A percentile compares a stretch with the other conserved stretches of the same genome.
phyloP scores from a whole-genome alignment of 2,329 filamentous ascomycete genomes.

The Epichloe amarillans region DNA sequence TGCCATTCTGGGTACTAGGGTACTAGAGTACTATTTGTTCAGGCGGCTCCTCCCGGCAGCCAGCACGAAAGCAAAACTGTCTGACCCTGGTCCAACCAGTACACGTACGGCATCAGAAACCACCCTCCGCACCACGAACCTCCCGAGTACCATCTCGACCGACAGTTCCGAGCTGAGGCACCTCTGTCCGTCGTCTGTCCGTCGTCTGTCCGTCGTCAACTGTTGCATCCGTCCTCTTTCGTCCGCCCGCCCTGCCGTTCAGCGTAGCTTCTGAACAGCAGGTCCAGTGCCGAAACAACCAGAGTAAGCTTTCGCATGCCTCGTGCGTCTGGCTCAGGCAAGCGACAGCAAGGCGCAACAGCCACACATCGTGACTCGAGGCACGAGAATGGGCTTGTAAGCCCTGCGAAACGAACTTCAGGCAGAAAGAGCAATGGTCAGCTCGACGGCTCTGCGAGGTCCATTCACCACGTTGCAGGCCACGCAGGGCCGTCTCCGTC shows the following conservation, averaged over 20 bases:
- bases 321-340: slow-evolving; percentile 44
- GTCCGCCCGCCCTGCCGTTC: neutral
- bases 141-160: neutral
- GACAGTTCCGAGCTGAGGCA: neutral
- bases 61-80: neutral
- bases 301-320: slow-evolving; percentile 35
- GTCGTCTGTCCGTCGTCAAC: neutral
- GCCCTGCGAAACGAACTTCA: slow-evolving; percentile 28
- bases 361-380: slow-evolving; percentile 56
- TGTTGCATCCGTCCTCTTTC: neutral
- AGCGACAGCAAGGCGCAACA: slow-evolving; percentile 48
- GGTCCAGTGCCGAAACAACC: neutral
- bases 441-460: slow-evolving; percentile 26
- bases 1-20: neutral
- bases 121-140: neutral
- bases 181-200: neutral
- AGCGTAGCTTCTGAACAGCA: neutral
- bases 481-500: slow-evolving; percentile 18
- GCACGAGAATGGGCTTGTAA: slow-evolving; percentile 81
- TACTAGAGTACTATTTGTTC: neutral
- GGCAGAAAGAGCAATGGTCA: slow-evolving; percentile 33
- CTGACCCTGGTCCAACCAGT: neutral
- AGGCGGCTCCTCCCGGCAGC: neutral
- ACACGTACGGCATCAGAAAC: neutral
- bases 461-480: slow-evolving; percentile 19